A percentile compares a stretch with the other conserved stretches of the same genome.
phyloP scores from a whole-genome alignment of 2,329 filamentous ascomycete genomes.

The Penicillium capsulatum region DNA sequence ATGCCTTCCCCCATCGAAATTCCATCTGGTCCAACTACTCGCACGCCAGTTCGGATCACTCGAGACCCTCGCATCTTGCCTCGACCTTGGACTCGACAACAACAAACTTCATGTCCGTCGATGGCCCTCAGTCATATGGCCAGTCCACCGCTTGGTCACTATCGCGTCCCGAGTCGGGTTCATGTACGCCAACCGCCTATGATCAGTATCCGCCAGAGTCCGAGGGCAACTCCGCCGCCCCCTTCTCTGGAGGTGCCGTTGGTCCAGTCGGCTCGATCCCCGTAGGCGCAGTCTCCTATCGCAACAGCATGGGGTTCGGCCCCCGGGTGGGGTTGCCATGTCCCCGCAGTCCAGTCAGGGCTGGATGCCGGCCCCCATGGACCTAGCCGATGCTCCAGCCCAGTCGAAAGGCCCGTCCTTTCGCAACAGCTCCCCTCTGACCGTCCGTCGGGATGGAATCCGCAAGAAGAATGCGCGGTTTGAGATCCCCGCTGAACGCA shows the following conservation, averaged over 20 bases:
- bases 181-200: conserved; percentile 71
- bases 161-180: conserved; percentile 58
- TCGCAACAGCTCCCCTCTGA: conserved; percentile 69
- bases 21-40: conserved; percentile 50
- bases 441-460: conserved; percentile 76
- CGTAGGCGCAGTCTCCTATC: conserved; percentile 40
- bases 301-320: conserved; percentile 50
- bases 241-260: conserved; percentile 42
- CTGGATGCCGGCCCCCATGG: conserved; percentile 47
- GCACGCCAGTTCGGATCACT: conserved; percentile 41
- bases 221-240: conserved; percentile 43
- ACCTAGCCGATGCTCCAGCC: conserved; percentile 48
- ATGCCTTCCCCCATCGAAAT: conserved; percentile 52
- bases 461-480: conserved; percentile 99
- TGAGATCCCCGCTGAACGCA: conserved; percentile 91
- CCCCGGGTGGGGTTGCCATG: conserved; percentile 50
- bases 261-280: conserved; percentile 39
- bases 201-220: conserved; percentile 57
- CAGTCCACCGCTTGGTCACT: conserved; percentile 57
- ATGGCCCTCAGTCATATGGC: conserved; percentile 42
- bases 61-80: conserved; percentile 40
- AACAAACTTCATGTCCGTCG: conserved; percentile 63
- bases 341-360: conserved; percentile 61
- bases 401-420: conserved; percentile 61
- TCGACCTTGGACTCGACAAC: conserved; percentile 49